These are phyloP conservation scores for Talaromyces sp. DNA, from an alignment of 2,329 filamentous ascomycete species.

Conservation along the genomic window DNA sequence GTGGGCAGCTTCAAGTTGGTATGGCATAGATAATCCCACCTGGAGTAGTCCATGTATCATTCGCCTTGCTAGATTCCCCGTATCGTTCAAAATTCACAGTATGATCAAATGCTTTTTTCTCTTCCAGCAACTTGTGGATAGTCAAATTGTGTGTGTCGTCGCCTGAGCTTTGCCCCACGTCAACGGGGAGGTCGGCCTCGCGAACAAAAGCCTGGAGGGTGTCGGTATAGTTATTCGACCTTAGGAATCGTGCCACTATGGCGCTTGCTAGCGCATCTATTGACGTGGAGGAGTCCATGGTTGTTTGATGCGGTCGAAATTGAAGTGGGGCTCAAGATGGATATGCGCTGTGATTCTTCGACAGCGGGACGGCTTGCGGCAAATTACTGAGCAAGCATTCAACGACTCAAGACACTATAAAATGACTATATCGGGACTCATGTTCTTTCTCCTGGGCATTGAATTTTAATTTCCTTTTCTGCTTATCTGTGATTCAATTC, in stretches of 20 bases:
- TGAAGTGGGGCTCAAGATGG: slow-evolving; percentile 2
- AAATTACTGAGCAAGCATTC: too few species aligned
- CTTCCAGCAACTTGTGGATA: slow-evolving; percentile 62
- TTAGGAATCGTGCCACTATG: slow-evolving; percentile 48
- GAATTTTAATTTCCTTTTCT: too few species aligned
- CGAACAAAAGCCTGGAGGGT: slow-evolving; percentile 61
- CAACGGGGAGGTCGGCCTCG: slow-evolving; percentile 57
- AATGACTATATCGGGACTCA: too few species aligned
- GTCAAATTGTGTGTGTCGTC: slow-evolving; percentile 51
- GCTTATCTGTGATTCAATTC: too few species aligned
- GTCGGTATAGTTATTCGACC: slow-evolving; percentile 49
- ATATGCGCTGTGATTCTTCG: too few species aligned
- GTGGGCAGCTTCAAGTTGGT: too few species aligned
- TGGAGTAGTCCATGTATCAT: slow-evolving; percentile 50
- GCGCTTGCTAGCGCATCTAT: slow-evolving; percentile 33
- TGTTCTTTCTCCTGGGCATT: too few species aligned
- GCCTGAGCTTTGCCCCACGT: slow-evolving; percentile 48
- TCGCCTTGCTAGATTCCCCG: slow-evolving; percentile 46
- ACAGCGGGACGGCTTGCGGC: too few species aligned
- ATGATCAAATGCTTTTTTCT: slow-evolving; percentile 62
- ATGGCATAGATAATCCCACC: slow-evolving; percentile 36
- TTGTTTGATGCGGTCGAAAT: not conserved
- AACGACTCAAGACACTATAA: too few species aligned
- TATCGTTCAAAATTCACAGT: slow-evolving; percentile 60
- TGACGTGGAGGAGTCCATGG: slow-evolving; percentile 19